phyloP scores from a whole-genome alignment of 176 grass and related monocot genomes.

The Ensete ventricosum region DNA sequence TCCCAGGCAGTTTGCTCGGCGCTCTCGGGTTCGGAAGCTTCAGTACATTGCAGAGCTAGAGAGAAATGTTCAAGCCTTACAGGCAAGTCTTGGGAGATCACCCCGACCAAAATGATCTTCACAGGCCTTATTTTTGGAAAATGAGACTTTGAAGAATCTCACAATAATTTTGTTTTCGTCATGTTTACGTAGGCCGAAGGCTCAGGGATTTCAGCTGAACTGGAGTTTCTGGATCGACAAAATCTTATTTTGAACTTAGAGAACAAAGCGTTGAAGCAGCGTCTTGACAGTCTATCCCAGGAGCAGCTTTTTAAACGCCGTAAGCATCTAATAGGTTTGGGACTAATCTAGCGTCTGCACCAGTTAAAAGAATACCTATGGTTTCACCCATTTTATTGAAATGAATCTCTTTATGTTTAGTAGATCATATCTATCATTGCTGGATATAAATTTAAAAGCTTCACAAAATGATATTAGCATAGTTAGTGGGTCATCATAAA shows the following conservation, averaged over 20 bases:
- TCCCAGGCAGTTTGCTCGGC: slow-evolving; percentile 88
- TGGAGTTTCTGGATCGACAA: slow-evolving; percentile 83
- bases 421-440: too few species aligned
- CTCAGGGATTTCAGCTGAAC: slow-evolving; percentile 73
- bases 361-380: too few species aligned
- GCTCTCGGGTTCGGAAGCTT: slow-evolving; percentile 87
- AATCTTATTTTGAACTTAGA: slow-evolving; percentile 95
- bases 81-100: slow-evolving; percentile 32
- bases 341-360: too few species aligned
- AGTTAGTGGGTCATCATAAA: too few species aligned
- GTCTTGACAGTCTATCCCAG: slow-evolving; percentile 70
- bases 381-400: too few species aligned
- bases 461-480: too few species aligned
- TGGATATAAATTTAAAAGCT: too few species aligned
- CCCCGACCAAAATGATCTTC: background rate
- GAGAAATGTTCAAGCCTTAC: slow-evolving; percentile 73
- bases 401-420: too few species aligned
- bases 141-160: background rate
- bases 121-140: background rate
- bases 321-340: slow-evolving; percentile 26
- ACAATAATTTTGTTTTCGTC: slow-evolving; percentile 17
- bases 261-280: slow-evolving; percentile 90
- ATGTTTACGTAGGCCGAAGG: slow-evolving; percentile 56
- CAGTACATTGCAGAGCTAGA: slow-evolving; percentile 98
- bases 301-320: slow-evolving; percentile 87